These are phyloP conservation scores for Naganishia randhawae DNA, from an alignment of 768 basidiomycete species.

Conservation along the genomic window DNA sequence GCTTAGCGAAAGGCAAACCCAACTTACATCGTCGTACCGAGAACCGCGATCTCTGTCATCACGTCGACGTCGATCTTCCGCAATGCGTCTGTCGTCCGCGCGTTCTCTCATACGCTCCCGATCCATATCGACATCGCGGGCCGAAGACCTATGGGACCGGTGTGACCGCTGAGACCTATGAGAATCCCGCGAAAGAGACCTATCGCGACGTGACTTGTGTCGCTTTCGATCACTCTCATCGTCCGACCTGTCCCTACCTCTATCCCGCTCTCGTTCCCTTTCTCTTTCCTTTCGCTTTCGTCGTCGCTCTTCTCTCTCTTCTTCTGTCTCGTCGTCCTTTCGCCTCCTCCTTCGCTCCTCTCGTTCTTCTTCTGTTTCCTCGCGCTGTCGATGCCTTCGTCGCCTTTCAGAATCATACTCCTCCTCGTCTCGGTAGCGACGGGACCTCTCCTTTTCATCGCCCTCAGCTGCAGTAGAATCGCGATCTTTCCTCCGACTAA, in stretches of 20 bases:
- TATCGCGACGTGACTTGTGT: constrained; percentile 55
- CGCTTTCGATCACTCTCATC: constrained; percentile 27
- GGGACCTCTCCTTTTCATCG: constrained; percentile 43
- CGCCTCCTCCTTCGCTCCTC: constrained; percentile 37
- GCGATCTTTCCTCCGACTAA: constrained; percentile 56
- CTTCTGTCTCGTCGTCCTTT: constrained; percentile 33
- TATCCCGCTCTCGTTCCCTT: constrained; percentile 49
- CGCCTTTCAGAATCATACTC: constrained; percentile 53
- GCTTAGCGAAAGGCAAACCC: not conserved
- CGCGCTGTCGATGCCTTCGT: constrained; percentile 26
- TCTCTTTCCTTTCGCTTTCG: constrained; percentile 38
- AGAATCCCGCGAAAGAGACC: constrained; percentile 49
- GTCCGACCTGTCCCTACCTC: constrained; percentile 48
- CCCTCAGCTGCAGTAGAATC: constrained; percentile 40
- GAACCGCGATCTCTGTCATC: constrained; percentile 25
- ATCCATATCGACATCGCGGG: constrained; percentile 26
- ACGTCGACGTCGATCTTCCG: constrained; percentile 19
- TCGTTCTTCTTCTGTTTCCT: constrained; percentile 33
- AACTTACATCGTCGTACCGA: constrained; percentile 31
- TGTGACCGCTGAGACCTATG: constrained; percentile 37
- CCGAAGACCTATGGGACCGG: constrained; percentile 21
- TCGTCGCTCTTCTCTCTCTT: constrained; percentile 36
- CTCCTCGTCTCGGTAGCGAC: constrained; percentile 58
- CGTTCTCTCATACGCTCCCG: constrained; percentile 22
- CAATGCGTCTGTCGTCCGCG: constrained; percentile 18